These are phyloP conservation scores for Pichia ethanolica DNA, from an alignment of 805 yeast genomes.

Conservation along the genomic window DNA sequence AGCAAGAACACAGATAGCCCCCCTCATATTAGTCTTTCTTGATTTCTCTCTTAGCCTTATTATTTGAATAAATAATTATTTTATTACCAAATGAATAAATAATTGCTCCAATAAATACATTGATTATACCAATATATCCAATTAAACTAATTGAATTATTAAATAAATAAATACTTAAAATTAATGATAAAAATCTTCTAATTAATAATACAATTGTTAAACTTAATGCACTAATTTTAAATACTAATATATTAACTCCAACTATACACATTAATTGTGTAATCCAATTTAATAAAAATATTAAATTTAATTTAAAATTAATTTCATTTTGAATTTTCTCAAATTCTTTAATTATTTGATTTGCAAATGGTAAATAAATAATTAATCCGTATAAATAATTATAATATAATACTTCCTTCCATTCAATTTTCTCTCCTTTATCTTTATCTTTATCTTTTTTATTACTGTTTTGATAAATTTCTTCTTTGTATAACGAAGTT, in stretches of 20 bases:
- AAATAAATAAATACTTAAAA: conserved; percentile 48
- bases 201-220: conserved; percentile 53
- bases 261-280: conserved; percentile 58
- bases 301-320: conserved; percentile 4
- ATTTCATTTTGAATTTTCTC: neutral
- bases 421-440: conserved; percentile 28
- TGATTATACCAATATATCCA: conserved; percentile 35
- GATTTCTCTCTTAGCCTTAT: neutral
- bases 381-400: conserved; percentile 52
- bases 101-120: conserved; percentile 51
- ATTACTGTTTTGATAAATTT: conserved; percentile 33
- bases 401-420: conserved; percentile 62
- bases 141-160: conserved; percentile 34
- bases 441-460: neutral
- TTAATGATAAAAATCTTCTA: conserved; percentile 54
- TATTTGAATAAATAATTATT: neutral
- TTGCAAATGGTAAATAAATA: conserved; percentile 35
- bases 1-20: neutral
- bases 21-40: neutral
- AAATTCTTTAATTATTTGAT: conserved; percentile 17
- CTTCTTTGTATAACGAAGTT: conserved; percentile 40
- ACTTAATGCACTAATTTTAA: conserved; percentile 52
- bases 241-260: conserved; percentile 60
- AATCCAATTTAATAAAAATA: conserved; percentile 33
- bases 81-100: conserved; percentile 27